These are phyloP conservation scores for Diaporthe velutina DNA, from an alignment of 2,329 filamentous ascomycete species.

Conservation along the genomic window DNA sequence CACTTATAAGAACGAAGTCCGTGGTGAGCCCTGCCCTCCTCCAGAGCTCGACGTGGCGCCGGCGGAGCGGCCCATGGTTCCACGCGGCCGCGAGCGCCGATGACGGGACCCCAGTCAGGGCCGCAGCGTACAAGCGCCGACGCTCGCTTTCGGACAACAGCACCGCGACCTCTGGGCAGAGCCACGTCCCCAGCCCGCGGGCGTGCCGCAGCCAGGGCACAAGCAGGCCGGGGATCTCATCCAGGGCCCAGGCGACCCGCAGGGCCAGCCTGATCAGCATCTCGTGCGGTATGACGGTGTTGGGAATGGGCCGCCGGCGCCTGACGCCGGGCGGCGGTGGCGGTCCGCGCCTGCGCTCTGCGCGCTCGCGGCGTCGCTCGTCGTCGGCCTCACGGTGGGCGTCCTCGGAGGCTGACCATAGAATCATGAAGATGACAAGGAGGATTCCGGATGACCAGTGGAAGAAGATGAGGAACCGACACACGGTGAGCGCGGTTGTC, in stretches of 20 bases:
- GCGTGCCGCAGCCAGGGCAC: not conserved
- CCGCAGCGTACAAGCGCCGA: not conserved
- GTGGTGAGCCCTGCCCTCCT: not conserved
- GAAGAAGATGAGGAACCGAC: not conserved
- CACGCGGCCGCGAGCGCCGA: not conserved
- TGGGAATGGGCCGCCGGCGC: not conserved
- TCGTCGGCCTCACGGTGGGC: not conserved
- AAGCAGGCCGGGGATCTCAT: not conserved
- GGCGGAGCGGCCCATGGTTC: not conserved
- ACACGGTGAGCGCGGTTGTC: not conserved
- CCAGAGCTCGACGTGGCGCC: not conserved
- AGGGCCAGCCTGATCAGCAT: not conserved
- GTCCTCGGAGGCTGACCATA: not conserved
- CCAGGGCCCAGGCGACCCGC: not conserved
- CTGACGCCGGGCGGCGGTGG: not conserved
- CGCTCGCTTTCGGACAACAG: not conserved
- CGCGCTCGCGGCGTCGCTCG: not conserved
- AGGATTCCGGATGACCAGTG: accelerated
- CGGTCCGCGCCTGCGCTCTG: not conserved
- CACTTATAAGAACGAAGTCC: not conserved
- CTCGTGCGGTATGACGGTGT: not conserved
- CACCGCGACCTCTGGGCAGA: not conserved
- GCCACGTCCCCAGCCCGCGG: not conserved
- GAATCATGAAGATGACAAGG: too few relatives aligned
- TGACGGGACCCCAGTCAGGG: not conserved